Percentiles rank a stretch among this genome's conserved stretches.
These are phyloP conservation scores for Achaetomiella virescens DNA, from an alignment of 495 filamentous ascomycete species.

Conservation along the genomic window DNA sequence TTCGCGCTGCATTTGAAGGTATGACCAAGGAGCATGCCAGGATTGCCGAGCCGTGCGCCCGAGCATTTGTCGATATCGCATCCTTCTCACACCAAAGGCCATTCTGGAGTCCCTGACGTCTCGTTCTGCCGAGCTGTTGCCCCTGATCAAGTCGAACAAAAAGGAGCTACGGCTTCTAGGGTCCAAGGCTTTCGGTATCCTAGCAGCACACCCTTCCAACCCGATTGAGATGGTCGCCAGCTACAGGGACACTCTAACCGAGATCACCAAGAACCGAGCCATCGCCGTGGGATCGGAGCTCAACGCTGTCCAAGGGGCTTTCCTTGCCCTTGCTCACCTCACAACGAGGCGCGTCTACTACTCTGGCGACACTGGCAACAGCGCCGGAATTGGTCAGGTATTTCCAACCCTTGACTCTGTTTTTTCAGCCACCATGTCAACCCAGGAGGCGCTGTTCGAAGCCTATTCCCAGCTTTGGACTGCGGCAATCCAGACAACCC, in stretches of 20 bases:
- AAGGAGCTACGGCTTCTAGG: slow-evolving; percentile 54
- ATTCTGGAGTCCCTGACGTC: slow-evolving; percentile 45
- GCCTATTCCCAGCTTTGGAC: slow-evolving; percentile 72
- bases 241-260: slow-evolving; percentile 8
- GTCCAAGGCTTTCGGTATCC: slow-evolving; percentile 69
- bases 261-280: slow-evolving; percentile 19
- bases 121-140: slow-evolving; percentile 45
- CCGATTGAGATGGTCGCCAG: slow-evolving; percentile 22
- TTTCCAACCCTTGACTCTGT: slow-evolving; percentile 23
- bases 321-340: slow-evolving; percentile 27
- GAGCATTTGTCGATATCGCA: slow-evolving; percentile 60
- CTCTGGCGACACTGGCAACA: not conserved
- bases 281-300: slow-evolving; percentile 31
- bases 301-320: slow-evolving; percentile 34
- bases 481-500: slow-evolving; percentile 40
- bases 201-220: slow-evolving; percentile 57
- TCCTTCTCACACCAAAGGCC: slow-evolving; percentile 51
- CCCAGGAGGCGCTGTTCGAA: slow-evolving; percentile 49
- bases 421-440: slow-evolving; percentile 11
- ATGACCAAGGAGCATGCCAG: slow-evolving; percentile 45
- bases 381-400: not conserved
- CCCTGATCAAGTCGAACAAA: slow-evolving; percentile 63
- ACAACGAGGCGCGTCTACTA: slow-evolving; percentile 28
- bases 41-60: slow-evolving; percentile 49
- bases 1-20: slow-evolving; percentile 53